phyloP scores from a whole-genome alignment of 441 rosid genomes.

The Pelargonium myrrhifolium region DNA sequence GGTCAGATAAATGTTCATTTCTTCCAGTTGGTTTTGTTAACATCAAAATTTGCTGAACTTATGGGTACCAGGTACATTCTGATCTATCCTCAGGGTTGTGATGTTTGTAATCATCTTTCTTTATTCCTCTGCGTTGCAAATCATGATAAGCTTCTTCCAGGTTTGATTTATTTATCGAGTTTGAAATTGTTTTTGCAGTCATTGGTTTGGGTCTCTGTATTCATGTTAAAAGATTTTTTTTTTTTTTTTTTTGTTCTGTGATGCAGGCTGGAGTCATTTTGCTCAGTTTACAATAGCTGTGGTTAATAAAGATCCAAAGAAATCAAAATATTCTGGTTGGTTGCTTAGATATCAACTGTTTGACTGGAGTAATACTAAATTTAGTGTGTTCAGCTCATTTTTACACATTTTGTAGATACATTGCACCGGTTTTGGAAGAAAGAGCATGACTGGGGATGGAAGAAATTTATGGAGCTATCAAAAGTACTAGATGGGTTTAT shows the following conservation, averaged over 20 bases:
- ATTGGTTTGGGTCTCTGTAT: slow-evolving; percentile 9
- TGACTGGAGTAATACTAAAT: too few relatives aligned
- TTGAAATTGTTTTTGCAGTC: slow-evolving; percentile 4
- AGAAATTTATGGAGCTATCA: slow-evolving; percentile 83
- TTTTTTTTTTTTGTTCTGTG: too few relatives aligned
- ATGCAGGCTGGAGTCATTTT: slow-evolving; percentile 96
- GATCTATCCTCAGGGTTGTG: slow-evolving; percentile 98
- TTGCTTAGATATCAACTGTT: slow-evolving; percentile 21
- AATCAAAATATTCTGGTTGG: slow-evolving; percentile 87
- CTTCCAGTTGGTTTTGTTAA: slow-evolving; percentile 6
- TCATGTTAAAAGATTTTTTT: slow-evolving; percentile 12
- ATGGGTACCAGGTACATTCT: slow-evolving; percentile 71
- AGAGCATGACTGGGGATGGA: slow-evolving; percentile 99
- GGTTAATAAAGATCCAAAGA: slow-evolving; percentile 77
- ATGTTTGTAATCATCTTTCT: slow-evolving; percentile 93
- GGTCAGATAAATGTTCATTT: not conserved
- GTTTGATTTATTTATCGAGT: slow-evolving; percentile 29
- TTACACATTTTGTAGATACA: slow-evolving; percentile 55
- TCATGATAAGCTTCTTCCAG: slow-evolving; percentile 97
- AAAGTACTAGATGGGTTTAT: slow-evolving; percentile 79
- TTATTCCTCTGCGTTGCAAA: slow-evolving; percentile 94
- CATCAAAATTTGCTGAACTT: slow-evolving; percentile 14
- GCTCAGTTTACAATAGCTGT: slow-evolving; percentile 98
- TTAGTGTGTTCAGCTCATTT: too few relatives aligned
- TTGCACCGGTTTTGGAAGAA: slow-evolving; percentile 93